phyloP scores from a whole-genome alignment of 306 rosid genomes.

The Crotalaria pallida region DNA sequence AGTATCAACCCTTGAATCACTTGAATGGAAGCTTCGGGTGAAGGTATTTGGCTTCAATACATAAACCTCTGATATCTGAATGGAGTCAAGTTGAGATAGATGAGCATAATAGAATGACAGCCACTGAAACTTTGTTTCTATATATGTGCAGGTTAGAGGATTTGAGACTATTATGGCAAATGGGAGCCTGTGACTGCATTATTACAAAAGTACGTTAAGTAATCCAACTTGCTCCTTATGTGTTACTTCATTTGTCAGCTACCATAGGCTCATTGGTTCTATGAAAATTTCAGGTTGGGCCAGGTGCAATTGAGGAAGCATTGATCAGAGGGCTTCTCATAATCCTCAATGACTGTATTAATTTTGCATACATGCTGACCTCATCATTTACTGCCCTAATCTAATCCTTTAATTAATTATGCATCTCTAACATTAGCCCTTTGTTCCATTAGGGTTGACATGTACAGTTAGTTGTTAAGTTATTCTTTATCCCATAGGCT shows the following conservation, averaged over 20 bases:
- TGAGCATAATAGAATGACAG: no score
- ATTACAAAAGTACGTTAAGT: no score
- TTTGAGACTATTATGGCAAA: no score
- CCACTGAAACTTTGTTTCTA: no score
- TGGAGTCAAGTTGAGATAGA: no score
- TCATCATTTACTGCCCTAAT: slow-evolving; percentile 72
- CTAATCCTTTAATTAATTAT: slow-evolving; percentile 17
- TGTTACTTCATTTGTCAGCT: not conserved
- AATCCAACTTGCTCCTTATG: no score
- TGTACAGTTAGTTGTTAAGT: slow-evolving; percentile 51
- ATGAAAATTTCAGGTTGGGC: slow-evolving; percentile 68
- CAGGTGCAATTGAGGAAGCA: slow-evolving; percentile 97
- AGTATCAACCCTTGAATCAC: slow-evolving; percentile 49
- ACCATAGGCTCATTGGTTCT: slow-evolving; percentile 13
- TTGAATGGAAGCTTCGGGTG: slow-evolving; percentile 78
- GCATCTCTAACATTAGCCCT: slow-evolving; percentile 7
- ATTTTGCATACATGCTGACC: slow-evolving; percentile 67
- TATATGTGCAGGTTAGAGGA: no score
- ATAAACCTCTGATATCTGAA: not conserved
- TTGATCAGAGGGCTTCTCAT: no score
- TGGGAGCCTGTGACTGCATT: no score
- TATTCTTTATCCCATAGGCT: slow-evolving; percentile 42
- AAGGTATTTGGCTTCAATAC: slow-evolving; percentile 47
- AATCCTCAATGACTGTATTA: slow-evolving; percentile 88
- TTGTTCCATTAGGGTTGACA: slow-evolving; percentile 28